Evolutionary conservation across 352 stramenopile genomes (phyloP), one percentile per base, ranked within the genome.

Genomic region (Hyaloperonospora arabidopsidis): DNA sequence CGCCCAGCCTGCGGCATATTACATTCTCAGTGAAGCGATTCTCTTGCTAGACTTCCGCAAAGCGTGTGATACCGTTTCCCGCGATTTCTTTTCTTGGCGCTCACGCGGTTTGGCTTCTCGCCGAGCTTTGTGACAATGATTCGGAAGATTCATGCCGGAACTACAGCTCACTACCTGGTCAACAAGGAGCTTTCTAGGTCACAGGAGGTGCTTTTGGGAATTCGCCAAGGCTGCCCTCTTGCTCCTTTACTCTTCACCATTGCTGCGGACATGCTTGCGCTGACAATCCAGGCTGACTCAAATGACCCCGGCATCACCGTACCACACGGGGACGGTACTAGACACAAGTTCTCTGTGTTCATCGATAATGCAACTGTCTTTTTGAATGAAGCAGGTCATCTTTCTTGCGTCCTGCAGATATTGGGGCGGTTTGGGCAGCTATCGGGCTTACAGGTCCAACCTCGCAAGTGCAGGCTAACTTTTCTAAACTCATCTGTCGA

Each of bases 11-110:
- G 25, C 4, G 25, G 25, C 8, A 8, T 32, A n/a, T 19, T 23
- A 29, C n/a, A 25, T 1, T 1, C 3, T 21, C 0, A 49, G 53
- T 23, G 0, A 18, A 45, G 10, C 13, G 5, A 60, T 60, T 13
- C 14, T 60, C 17, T 15, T 60, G 1, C 14, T 59, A 0, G 45
- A 60, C 12, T 54, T 54, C n/a, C 17, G 36, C 5, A 49, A 50
- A 19, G 35, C 45, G 0, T 59, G 52, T n/a, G 52, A 59, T 34
- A 59, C 52, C 1, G 32, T 53, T 1, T 32, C 21, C 2, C 11
- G 50, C 19, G 40, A 56, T 57, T 57, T 29, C 50, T 57, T 0
- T 49, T 49, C 17, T 2, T 45, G 6, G 39, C 10, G 18, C 8
- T 49, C 3, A 10, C 10, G 2, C 23, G 14, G n/a, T 49, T 49